Evolutionary conservation across 1,284 basidiomycete species (phyloP), one percentile per base, ranked within the genome.

Genomic region (Malassezia obtusa): DNA sequence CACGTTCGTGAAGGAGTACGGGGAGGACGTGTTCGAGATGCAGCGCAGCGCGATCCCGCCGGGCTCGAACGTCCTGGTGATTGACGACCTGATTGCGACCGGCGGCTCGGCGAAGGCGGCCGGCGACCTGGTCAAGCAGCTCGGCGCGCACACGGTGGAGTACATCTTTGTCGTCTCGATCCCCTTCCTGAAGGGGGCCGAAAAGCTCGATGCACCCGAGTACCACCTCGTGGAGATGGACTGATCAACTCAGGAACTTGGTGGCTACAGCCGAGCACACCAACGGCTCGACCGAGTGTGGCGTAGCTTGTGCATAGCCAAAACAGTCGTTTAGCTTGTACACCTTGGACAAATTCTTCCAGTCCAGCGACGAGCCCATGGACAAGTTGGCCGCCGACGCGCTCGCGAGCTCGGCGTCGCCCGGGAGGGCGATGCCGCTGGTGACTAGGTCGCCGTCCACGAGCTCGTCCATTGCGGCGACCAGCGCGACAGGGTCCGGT

Each of bases 81-180:
- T 99, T 28, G 94, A 99, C 75, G 94, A 99, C 76, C 79, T 99
- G 33, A 90, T 99, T 60, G 94, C 94, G 0, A 98, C 94, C 38
- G 89, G 89, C 58, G 94, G 94, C 7, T 95, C 90, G 15, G 94
- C 94, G 3, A 84, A 83, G 61, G 91, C 91, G 1, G 91, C 94
- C 9, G 91, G 90, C 49, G 82, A 94, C 64, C 84, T 99, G 24
- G 83, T 98, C 56, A 78, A 80, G 28, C 83, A 87, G 76, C 80
- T 83, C 61, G 88, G 89, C 33, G 89, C 84, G 52, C 84, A 83
- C 63, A 85, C 86, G 28, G 76, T 94, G 51, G 89, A 95, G 76
- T 95, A 95, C 77, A 77, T 98, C 63, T 98, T 98, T 78, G 84
- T 96, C 73, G 85, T 95, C 61, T 87, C 89, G 61, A 77, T 95